phyloP scores from a whole-genome alignment of 768 basidiomycete genomes.

The Tylopilus intermedius region DNA sequence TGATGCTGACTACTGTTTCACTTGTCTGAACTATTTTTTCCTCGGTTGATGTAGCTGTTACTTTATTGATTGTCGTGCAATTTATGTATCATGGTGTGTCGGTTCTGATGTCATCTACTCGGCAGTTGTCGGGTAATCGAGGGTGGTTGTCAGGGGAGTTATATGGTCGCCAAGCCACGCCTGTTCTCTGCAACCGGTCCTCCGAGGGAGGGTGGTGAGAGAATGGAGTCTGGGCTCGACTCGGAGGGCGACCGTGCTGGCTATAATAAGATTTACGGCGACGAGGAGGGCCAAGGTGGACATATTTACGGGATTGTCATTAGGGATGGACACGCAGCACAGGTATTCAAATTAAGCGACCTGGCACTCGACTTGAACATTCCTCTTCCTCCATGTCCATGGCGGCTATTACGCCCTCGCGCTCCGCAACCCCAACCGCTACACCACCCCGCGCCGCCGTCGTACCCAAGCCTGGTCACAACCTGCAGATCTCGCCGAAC shows the following conservation, averaged over 20 bases:
- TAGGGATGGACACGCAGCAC: conserved; percentile 1
- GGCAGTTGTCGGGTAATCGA: neutral
- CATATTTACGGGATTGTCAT: conserved; percentile 3
- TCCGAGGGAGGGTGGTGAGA: neutral
- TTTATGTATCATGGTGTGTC: neutral
- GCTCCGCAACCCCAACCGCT: conserved; percentile 16
- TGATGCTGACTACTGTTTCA: neutral
- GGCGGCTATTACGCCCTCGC: conserved; percentile 22
- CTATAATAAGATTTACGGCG: neutral
- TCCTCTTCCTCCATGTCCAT: conserved; percentile 6
- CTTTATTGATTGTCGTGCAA: neutral
- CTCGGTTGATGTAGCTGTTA: conserved; percentile 3
- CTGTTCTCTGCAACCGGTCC: neutral
- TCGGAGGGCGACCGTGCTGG: neutral
- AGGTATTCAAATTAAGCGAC: conserved; percentile 21
- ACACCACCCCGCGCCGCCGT: neutral
- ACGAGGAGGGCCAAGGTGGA: neutral
- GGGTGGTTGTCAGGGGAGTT: neutral
- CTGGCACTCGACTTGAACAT: neutral
- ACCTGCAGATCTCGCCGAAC: conserved; percentile 52
- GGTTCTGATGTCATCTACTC: neutral
- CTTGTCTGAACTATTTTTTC: neutral
- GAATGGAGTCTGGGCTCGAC: neutral
- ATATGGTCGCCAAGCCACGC: neutral
- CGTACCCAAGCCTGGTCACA: conserved; percentile 7